A percentile compares a stretch with the other conserved stretches of the same genome.
Evolutionary conservation across 805 yeast species (phyloP).

Genomic region (Hanseniaspora taiwanica): DNA sequence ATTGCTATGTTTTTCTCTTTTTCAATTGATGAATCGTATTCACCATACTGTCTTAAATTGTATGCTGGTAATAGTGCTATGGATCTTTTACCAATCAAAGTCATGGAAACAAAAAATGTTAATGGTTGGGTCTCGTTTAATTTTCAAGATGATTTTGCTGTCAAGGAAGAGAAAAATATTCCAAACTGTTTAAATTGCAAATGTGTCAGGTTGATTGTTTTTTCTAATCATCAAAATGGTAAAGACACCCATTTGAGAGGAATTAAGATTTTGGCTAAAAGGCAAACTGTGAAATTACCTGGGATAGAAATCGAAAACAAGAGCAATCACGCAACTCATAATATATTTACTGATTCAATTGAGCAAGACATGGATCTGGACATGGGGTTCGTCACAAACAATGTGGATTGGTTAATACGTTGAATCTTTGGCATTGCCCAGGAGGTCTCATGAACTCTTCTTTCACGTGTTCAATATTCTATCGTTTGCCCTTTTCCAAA

Average conservation of each 20-base stretch:
- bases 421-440: too few relatives aligned
- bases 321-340: background rate
- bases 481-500: too few relatives aligned
- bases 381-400: too few relatives aligned
- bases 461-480: too few relatives aligned
- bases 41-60: slow-evolving; percentile 40
- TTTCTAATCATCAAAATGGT: slow-evolving; percentile 78
- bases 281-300: too few relatives aligned
- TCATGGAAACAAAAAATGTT: slow-evolving; percentile 14
- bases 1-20: slow-evolving; percentile 62
- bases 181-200: slow-evolving; percentile 19
- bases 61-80: slow-evolving; percentile 21
- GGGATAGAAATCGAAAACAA: too few relatives aligned
- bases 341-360: too few relatives aligned
- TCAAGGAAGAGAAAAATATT: too few relatives aligned
- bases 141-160: slow-evolving; percentile 16
- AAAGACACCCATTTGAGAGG: slow-evolving; percentile 87
- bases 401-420: too few relatives aligned
- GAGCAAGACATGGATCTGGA: too few relatives aligned
- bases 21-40: slow-evolving; percentile 75
- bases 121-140: slow-evolving; percentile 22
- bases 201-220: slow-evolving; percentile 18
- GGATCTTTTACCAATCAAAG: slow-evolving; percentile 18
- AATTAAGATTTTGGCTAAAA: slow-evolving; percentile 39
- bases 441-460: too few relatives aligned